phyloP scores from a whole-genome alignment of 2,329 filamentous ascomycete species.

The Metarhizium album region DNA sequence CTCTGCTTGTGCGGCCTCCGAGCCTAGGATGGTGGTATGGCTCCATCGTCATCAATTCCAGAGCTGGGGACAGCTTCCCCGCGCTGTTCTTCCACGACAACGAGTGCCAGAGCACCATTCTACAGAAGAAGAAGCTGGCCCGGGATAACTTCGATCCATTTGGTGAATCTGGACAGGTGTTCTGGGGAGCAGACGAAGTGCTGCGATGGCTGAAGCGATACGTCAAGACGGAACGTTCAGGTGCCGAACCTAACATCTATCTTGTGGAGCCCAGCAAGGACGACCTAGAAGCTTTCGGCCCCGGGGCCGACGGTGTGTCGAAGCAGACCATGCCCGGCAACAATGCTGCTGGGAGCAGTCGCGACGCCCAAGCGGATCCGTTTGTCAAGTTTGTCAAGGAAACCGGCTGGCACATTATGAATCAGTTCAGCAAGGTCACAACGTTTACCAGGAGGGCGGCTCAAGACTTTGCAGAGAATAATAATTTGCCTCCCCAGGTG shows the following conservation, averaged over 20 bases:
- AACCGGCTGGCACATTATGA: slow-evolving; percentile 89
- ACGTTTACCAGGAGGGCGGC: slow-evolving; percentile 90
- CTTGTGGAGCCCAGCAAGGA: slow-evolving; percentile 79
- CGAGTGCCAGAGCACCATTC: slow-evolving; percentile 89
- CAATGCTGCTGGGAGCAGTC: slow-evolving; percentile 25
- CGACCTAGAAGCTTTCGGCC: slow-evolving; percentile 72
- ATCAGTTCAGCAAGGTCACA: slow-evolving; percentile 94
- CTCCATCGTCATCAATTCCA: slow-evolving; percentile 84
- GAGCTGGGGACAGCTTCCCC: slow-evolving; percentile 84
- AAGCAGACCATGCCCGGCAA: slow-evolving; percentile 14
- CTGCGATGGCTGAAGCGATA: slow-evolving; percentile 83
- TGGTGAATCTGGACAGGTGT: slow-evolving; percentile 72
- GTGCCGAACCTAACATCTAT: slow-evolving; percentile 82
- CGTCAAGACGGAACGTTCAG: slow-evolving; percentile 70
- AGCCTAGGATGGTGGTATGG: slow-evolving; percentile 98
- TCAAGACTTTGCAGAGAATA: slow-evolving; percentile 84
- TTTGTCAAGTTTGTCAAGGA: slow-evolving; percentile 91
- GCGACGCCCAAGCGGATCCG: slow-evolving; percentile 78
- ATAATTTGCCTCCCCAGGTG: slow-evolving; percentile 81
- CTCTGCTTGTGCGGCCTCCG: slow-evolving; percentile 77
- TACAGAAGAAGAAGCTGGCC: slow-evolving; percentile 81
- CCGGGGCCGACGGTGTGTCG: slow-evolving; percentile 37
- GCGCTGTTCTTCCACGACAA: slow-evolving; percentile 96
- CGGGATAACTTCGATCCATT: slow-evolving; percentile 86
- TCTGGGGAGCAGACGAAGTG: slow-evolving; percentile 97